Conservation (phyloP, 2,329 filamentous ascomycete species). For the Botrytis hyacinthi region DNA sequence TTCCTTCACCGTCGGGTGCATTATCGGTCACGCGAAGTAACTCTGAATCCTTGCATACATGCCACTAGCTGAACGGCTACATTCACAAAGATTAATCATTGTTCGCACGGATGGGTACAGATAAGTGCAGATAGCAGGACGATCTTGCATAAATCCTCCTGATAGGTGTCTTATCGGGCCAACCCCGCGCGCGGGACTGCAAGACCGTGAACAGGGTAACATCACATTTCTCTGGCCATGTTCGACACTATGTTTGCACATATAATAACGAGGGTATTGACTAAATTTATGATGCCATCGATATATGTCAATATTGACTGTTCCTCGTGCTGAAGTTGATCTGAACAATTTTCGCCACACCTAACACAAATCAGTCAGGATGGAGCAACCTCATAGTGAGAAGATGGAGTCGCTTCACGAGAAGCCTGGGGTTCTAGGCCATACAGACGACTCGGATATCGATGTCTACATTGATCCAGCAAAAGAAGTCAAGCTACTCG, state of each 20-base stretch:
- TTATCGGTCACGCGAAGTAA: slow-evolving; percentile 10
- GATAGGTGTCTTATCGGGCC: slow-evolving; percentile 18
- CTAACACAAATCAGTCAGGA: background rate
- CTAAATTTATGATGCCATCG: background rate
- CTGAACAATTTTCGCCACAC: background rate
- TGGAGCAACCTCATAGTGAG: slow-evolving; percentile 17
- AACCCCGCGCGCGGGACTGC: slow-evolving; percentile 19
- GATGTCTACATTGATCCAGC: slow-evolving; percentile 42
- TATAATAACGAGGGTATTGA: slow-evolving; percentile 4
- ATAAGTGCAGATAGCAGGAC: slow-evolving; percentile 10
- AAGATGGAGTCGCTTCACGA: slow-evolving; percentile 14
- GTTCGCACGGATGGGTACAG: background rate
- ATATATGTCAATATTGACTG: background rate
- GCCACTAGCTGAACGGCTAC: slow-evolving; percentile 1
- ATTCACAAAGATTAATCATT: background rate
- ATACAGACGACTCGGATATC: slow-evolving; percentile 1
- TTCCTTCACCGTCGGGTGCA: slow-evolving; percentile 18
- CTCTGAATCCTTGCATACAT: background rate
- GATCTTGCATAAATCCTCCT: background rate
- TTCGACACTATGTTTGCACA: background rate
- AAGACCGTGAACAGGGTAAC: slow-evolving; percentile 16
- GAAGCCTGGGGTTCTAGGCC: slow-evolving; percentile 3
- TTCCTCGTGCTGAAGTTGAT: background rate
- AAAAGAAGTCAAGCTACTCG: slow-evolving; percentile 47
- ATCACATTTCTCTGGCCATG: background rate